Base-by-base conservation (phyloP, 805 yeast genomes). In the Monosporozyma servazzii region DNA sequence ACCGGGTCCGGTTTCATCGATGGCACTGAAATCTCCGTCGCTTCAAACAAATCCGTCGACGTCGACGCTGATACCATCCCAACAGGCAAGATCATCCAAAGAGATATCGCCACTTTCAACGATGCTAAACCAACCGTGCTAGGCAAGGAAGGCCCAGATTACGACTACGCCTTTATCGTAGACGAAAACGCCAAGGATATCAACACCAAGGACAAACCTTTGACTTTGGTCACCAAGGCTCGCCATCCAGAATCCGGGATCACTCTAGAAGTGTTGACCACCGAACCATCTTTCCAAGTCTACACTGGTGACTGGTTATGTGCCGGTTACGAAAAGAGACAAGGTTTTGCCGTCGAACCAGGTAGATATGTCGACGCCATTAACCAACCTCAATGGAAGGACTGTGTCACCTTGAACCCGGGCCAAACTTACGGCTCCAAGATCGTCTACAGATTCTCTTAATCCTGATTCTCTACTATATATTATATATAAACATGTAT, bases 281-380 rank as follows among this genome's bases (percentile, higher is more conserved):
- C 88, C 3, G 88, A 82, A 53, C 88, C 88, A 6, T 69, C 80
- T 2, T 80, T 78, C 71, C 86, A 81, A 63, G 69, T 82, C 41
- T 82, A 82, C 65, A 80, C 86, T 30, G 86, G 85, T 21, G 81
- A 77, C 57, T 69, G 70, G 49, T 71, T 76, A 44, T 58, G 71
- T 49, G 71, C 68, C 20, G 72, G 60, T 18, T 70, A 53, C 63
- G 63, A 55, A 58, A 63, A 56, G 49, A 75, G 71, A 57, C 63
- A 75, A 49, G 87, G 86, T 3, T 75, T 82, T 64, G 80, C 84
- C 56, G 69, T 81, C 37, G 88, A 82, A 65, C 81, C 85, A 33
- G 73, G 78, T 27, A 70, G 87, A 59, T 81, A 70, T 61, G 72
- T 79, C 37, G 73, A 81, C 63, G 84, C 86, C 8, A 68, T 75